These are phyloP conservation scores for Astrephomene gubernaculifera DNA, from an alignment of 139 green algal species.

Conservation along the genomic window DNA sequence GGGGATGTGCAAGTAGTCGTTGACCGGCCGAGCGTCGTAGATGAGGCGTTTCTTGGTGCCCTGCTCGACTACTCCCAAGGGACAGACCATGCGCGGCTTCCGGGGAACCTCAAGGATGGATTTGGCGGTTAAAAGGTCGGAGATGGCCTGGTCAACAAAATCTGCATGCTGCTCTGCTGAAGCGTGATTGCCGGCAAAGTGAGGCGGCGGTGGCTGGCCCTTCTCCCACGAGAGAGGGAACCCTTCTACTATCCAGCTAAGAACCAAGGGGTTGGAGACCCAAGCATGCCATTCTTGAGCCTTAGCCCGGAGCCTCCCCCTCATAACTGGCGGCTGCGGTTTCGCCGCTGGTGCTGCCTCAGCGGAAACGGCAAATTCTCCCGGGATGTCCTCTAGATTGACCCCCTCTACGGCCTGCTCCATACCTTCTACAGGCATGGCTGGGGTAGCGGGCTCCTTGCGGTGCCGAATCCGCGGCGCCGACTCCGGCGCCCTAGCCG, in stretches of 20 bases:
- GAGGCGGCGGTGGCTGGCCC: background rate
- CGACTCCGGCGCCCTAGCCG: background rate
- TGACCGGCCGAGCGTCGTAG: background rate
- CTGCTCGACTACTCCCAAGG: conserved; percentile 7
- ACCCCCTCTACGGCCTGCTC: background rate
- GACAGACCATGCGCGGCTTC: background rate
- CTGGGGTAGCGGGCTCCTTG: background rate
- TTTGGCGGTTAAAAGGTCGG: background rate
- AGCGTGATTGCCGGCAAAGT: conserved; percentile 1
- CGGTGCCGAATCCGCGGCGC: background rate
- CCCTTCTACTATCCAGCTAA: background rate
- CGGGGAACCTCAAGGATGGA: background rate
- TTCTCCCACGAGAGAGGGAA: conserved; percentile 2
- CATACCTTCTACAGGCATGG: background rate
- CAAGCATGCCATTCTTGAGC: background rate
- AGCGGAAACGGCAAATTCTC: background rate
- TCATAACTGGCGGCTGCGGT: background rate
- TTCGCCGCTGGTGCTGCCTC: background rate
- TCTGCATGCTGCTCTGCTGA: background rate
- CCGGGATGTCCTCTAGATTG: background rate
- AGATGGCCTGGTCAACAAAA: background rate
- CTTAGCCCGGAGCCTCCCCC: background rate
- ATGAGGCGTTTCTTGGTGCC: background rate
- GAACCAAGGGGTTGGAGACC: background rate
- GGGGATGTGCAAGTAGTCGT: conserved; percentile 2